Evolutionary conservation across 2,329 filamentous ascomycete species (phyloP).

Genomic region (Apiospora arundinis): DNA sequence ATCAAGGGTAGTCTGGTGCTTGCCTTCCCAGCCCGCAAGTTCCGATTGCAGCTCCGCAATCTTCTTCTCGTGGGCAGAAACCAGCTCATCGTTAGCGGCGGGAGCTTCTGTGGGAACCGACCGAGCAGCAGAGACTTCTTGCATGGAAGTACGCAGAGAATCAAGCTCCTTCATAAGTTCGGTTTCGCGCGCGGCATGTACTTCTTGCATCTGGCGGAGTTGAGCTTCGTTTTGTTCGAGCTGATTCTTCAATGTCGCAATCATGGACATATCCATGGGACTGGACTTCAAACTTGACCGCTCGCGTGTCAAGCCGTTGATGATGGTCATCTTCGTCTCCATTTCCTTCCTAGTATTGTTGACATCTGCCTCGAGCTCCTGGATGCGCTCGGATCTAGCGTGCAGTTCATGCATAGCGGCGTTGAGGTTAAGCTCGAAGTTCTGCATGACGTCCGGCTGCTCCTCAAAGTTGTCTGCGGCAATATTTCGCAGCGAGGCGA

Average conservation of each 20-base stretch:
- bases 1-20: constrained; percentile 74
- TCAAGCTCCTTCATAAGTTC: constrained; percentile 77
- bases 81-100: constrained; percentile 38
- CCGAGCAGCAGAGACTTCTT: constrained; percentile 37
- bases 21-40: constrained; percentile 75
- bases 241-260: constrained; percentile 86
- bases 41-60: constrained; percentile 74
- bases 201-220: constrained; percentile 74
- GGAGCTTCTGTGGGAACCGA: constrained; percentile 25
- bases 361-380: constrained; percentile 86
- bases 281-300: constrained; percentile 84
- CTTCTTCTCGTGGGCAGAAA: constrained; percentile 57
- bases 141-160: constrained; percentile 64
- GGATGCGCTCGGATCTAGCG: constrained; percentile 83
- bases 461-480: constrained; percentile 84
- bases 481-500: constrained; percentile 87
- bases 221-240: constrained; percentile 86
- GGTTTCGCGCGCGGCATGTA: constrained; percentile 75
- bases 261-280: constrained; percentile 89
- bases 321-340: constrained; percentile 95
- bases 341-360: constrained; percentile 89
- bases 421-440: constrained; percentile 90
- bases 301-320: constrained; percentile 91
- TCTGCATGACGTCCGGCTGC: constrained; percentile 84
- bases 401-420: constrained; percentile 93